Evolutionary conservation across 495 filamentous ascomycete species (phyloP).

Genomic region (Penicillium diatomitis): DNA sequence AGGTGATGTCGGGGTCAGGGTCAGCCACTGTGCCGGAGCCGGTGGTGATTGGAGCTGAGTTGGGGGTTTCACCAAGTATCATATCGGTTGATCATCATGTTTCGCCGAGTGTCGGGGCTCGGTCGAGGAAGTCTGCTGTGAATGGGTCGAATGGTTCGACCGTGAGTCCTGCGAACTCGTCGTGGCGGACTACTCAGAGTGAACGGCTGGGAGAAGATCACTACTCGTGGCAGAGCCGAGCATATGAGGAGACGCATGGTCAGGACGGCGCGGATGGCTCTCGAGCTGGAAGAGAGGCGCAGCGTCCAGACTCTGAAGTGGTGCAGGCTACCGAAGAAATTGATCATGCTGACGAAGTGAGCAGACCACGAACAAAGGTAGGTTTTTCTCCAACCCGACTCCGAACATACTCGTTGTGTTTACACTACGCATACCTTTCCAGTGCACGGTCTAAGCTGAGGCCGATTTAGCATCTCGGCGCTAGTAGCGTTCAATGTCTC

Average conservation of each 20-base stretch:
- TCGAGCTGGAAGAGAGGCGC: background rate
- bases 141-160: background rate
- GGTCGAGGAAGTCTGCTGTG: background rate
- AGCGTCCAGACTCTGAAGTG: too few species aligned
- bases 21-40: too few species aligned
- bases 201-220: background rate
- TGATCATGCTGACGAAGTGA: background rate
- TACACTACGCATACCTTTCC: background rate
- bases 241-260: background rate
- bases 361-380: background rate
- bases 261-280: background rate
- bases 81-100: background rate
- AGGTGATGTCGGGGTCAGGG: too few species aligned
- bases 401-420: background rate
- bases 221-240: background rate
- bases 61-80: background rate
- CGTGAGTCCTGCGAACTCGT: background rate
- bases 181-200: background rate
- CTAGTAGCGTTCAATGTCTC: constrained; percentile 5
- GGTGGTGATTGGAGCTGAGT: too few species aligned
- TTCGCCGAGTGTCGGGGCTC: background rate
- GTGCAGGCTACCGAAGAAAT: background rate
- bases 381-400: background rate
- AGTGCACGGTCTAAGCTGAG: background rate
- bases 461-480: background rate